Evolutionary conservation across 2,329 filamentous ascomycete species (phyloP).

Genomic region (Trichoderma endophyticum): DNA sequence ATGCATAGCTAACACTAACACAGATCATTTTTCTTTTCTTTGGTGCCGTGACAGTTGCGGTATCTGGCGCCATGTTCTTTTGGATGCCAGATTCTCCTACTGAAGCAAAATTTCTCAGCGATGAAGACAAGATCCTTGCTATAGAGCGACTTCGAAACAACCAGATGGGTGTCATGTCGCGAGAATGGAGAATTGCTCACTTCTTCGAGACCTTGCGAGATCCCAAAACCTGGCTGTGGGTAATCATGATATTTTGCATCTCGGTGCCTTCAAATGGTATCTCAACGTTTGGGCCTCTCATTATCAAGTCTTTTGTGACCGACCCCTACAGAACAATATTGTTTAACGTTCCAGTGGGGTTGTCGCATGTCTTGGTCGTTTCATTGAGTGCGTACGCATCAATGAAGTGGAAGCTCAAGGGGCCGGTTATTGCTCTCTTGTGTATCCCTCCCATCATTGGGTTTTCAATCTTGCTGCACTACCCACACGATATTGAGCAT

Average conservation of each 20-base stretch:
- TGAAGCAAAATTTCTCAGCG: constrained; percentile 49
- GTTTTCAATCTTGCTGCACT: constrained; percentile 50
- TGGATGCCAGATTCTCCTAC: constrained; percentile 50
- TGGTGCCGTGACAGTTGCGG: constrained; percentile 48
- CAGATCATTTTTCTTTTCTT: constrained; percentile 55
- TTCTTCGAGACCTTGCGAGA: constrained; percentile 53
- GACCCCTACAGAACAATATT: constrained; percentile 55
- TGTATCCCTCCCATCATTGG: constrained; percentile 58
- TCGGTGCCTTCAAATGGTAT: constrained; percentile 57
- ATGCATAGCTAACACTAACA: neutral
- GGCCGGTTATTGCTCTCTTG: constrained; percentile 51
- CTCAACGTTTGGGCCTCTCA: constrained; percentile 57
- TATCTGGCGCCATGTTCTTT: constrained; percentile 43
- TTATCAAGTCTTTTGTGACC: constrained; percentile 58
- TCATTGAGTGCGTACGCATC: constrained; percentile 55
- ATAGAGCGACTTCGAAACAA: constrained; percentile 54
- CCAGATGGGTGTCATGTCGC: constrained; percentile 52
- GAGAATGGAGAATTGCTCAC: constrained; percentile 51
- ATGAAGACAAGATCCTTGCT: constrained; percentile 50
- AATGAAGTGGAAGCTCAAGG: constrained; percentile 54
- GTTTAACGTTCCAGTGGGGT: constrained; percentile 59
- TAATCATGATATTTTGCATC: constrained; percentile 52
- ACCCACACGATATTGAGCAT: constrained; percentile 44
- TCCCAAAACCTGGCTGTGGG: constrained; percentile 60
- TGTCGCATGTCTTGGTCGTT: constrained; percentile 58